Percentiles rank a stretch among this genome's conserved stretches.
phyloP scores from a whole-genome alignment of 78 protist species.

The slime mould (Dictyostelium discoideum) region dicty_2.7 NC_007088.5:3456001-3456500 shows the following conservation, averaged over 20 bases:
- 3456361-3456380: background rate
- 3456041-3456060: too few relatives aligned
- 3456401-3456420: constrained; percentile 43
- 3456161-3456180: background rate
- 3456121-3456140: too few relatives aligned
- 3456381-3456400: constrained; percentile 16
- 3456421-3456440: background rate
- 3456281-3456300: constrained; percentile 56
- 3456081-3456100: too few relatives aligned
- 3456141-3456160: background rate
- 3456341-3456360: constrained; percentile 58
- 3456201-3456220: constrained; percentile 64
- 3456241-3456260: constrained; percentile 23
- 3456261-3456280: constrained; percentile 49
- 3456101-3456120: too few relatives aligned
- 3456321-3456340: constrained; percentile 35
- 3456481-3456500: constrained; percentile 7
- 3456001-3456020: too few relatives aligned
- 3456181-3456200: constrained; percentile 45
- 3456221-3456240: constrained; percentile 56
- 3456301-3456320: constrained; percentile 50
- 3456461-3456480: too few relatives aligned
- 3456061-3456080: too few relatives aligned
- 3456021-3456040: too few relatives aligned
- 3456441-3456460: background rate